Evolutionary conservation across 169 alveolate species (phyloP).

Genomic region (Perkinsus chesapeaki): DNA sequence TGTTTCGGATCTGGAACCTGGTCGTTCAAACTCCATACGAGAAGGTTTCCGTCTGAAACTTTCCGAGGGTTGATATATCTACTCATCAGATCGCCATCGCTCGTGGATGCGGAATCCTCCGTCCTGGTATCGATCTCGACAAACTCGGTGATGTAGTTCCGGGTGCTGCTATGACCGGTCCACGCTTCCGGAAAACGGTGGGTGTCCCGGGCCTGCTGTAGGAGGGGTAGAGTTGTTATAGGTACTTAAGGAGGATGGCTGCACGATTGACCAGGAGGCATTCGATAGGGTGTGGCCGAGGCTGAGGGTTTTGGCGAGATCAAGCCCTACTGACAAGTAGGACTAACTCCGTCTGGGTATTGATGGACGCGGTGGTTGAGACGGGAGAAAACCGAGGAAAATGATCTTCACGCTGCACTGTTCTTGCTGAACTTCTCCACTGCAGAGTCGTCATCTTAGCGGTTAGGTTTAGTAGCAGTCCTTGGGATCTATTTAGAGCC

Average conservation of each 20-base stretch:
- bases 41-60: no score
- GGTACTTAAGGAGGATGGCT: constrained; percentile 29
- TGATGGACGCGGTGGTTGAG: constrained; percentile 27
- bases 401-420: no score
- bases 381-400: no score
- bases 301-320: constrained; percentile 76
- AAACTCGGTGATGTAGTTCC: constrained; percentile 11
- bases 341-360: constrained; percentile 54
- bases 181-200: constrained; percentile 22
- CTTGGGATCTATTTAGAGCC: no score
- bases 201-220: constrained; percentile 12
- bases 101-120: constrained; percentile 62
- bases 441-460: no score
- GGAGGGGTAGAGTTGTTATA: constrained; percentile 39
- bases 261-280: not conserved
- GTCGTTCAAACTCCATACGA: no score
- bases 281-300: constrained; percentile 8
- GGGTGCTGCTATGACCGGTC: constrained; percentile 33
- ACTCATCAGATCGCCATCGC: constrained; percentile 55
- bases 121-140: constrained; percentile 43
- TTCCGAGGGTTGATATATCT: no score
- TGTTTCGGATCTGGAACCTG: no score
- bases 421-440: no score
- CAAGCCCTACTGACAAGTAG: constrained; percentile 83
- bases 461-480: no score